phyloP scores from a whole-genome alignment of 2,329 filamentous ascomycete genomes.

The Neonectria ditissima region DNA sequence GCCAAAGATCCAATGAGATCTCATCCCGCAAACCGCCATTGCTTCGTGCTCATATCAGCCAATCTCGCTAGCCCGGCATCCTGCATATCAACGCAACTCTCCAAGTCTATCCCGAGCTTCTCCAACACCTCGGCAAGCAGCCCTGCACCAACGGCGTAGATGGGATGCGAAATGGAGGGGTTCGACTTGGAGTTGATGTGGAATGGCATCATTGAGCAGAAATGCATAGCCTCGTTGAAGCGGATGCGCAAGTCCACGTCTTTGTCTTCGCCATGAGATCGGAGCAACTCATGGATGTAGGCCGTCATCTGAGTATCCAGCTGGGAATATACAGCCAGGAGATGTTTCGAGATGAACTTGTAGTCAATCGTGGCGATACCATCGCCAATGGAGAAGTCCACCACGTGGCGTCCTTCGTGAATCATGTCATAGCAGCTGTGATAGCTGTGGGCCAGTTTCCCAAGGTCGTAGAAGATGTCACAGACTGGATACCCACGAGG shows the following conservation, averaged over 20 bases:
- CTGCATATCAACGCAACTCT: slow-evolving; percentile 6
- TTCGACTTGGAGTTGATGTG: slow-evolving; percentile 20
- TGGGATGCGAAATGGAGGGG: slow-evolving; percentile 13
- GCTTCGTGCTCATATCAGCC: slow-evolving; percentile 12
- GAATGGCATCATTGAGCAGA: slow-evolving; percentile 14
- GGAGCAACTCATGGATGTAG: slow-evolving; percentile 5
- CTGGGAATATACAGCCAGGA: not conserved
- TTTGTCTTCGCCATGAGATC: slow-evolving; percentile 8
- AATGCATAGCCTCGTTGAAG: slow-evolving; percentile 18
- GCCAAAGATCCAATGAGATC: slow-evolving; percentile 6
- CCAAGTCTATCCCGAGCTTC: slow-evolving; percentile 12
- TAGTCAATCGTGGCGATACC: not conserved
- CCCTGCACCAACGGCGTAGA: slow-evolving; percentile 13
- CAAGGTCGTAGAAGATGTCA: slow-evolving; percentile 16
- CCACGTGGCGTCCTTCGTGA: slow-evolving; percentile 15
- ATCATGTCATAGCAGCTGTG: slow-evolving; percentile 14
- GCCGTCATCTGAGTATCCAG: not conserved
- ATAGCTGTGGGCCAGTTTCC: slow-evolving; percentile 11
- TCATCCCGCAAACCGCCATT: slow-evolving; percentile 8
- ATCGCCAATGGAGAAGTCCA: not conserved
- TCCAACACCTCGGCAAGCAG: slow-evolving; percentile 11
- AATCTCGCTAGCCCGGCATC: slow-evolving; percentile 11
- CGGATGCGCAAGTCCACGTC: slow-evolving; percentile 13
- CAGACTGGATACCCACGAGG: slow-evolving; percentile 12
- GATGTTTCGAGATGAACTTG: not conserved